Percentiles rank a stretch among this genome's conserved stretches.
phyloP scores from a whole-genome alignment of 2,329 filamentous ascomycete genomes.

The Onygena corvina region DNA sequence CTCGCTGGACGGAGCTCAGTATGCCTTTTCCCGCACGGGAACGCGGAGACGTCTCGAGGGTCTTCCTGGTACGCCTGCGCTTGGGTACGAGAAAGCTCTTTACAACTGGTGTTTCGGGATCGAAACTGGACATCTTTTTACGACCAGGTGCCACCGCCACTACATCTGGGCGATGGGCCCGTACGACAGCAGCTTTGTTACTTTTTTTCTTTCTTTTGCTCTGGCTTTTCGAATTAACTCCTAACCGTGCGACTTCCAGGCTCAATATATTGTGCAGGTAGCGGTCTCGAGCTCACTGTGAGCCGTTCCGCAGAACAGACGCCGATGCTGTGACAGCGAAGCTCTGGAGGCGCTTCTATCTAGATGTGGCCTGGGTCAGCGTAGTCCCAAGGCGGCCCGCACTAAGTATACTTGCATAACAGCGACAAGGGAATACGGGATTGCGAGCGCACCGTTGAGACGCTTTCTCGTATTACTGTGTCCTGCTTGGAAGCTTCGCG shows the following conservation, averaged over 20 bases:
- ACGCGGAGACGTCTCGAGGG: not conserved
- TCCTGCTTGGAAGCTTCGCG: not conserved
- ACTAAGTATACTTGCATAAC: no score
- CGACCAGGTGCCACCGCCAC: not conserved
- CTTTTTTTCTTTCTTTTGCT: no score
- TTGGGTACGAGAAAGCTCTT: not conserved
- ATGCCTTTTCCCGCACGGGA: no score
- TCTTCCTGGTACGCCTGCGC: not conserved
- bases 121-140: not conserved
- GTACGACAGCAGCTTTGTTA: not conserved
- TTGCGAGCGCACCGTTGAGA: no score
- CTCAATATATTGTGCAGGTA: conserved; percentile 4
- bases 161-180: not conserved
- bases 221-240: not conserved
- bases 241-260: not conserved
- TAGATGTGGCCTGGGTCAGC: no score
- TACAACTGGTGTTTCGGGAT: not conserved
- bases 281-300: not conserved
- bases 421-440: no score
- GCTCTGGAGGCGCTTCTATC: not conserved
- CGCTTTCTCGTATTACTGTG: not conserved
- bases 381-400: no score
- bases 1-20: no score
- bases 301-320: not conserved
- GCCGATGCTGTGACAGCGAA: not conserved